Percentiles rank a stretch among this genome's conserved stretches.
Conservation (phyloP, 2,329 filamentous ascomycete species). For the Herpomyces periplanetae region DNA sequence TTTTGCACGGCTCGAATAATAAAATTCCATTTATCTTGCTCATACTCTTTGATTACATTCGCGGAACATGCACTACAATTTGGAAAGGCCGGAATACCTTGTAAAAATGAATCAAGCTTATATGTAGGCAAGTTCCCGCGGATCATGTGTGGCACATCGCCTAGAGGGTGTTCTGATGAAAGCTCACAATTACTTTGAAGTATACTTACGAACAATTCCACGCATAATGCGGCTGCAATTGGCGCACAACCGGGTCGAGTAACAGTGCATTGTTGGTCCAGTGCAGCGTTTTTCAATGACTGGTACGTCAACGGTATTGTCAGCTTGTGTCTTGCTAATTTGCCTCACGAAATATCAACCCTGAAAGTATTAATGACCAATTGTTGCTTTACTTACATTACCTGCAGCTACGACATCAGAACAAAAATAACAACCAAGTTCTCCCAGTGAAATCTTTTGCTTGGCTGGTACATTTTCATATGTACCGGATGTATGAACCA, state of each 20-base stretch:
- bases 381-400: conserved; percentile 22
- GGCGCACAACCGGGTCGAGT: conserved; percentile 69
- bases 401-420: conserved; percentile 83
- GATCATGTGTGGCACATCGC: conserved; percentile 37
- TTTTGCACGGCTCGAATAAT: no score
- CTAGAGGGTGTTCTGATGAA: conserved; percentile 19
- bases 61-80: conserved; percentile 39
- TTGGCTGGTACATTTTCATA: conserved; percentile 17
- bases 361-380: neutral
- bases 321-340: conserved; percentile 3
- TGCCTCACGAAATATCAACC: neutral
- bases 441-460: conserved; percentile 15
- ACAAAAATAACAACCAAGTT: conserved; percentile 86
- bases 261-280: conserved; percentile 92
- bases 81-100: conserved; percentile 37
- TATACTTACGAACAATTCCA: conserved; percentile 55
- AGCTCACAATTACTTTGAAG: conserved; percentile 18
- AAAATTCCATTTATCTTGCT: conserved; percentile 29
- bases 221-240: conserved; percentile 58
- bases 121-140: conserved; percentile 33
- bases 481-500: no score
- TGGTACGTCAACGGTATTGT: conserved; percentile 8
- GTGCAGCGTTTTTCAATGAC: conserved; percentile 71
- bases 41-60: conserved; percentile 24
- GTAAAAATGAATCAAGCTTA: conserved; percentile 30